Conservation (phyloP, 1,139 yeast species). For the Pichia sp. region DNA sequence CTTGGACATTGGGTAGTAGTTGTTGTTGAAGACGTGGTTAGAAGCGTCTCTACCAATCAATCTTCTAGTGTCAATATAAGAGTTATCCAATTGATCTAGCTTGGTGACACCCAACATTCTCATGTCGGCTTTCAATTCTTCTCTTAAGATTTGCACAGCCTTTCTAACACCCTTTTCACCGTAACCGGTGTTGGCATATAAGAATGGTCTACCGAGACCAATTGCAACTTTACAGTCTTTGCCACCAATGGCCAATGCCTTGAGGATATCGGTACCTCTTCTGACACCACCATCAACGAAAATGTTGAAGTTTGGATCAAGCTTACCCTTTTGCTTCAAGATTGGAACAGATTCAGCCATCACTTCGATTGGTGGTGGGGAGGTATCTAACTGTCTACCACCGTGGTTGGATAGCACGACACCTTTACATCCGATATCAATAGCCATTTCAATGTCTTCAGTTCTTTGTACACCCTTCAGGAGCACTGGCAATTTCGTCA, state of each 20-base stretch:
- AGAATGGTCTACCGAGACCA: slow-evolving; percentile 45
- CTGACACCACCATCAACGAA: slow-evolving; percentile 51
- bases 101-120: slow-evolving; percentile 39
- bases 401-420: slow-evolving; percentile 51
- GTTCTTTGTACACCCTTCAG: slow-evolving; percentile 47
- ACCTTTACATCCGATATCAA: slow-evolving; percentile 40
- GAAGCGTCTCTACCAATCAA: slow-evolving; percentile 34
- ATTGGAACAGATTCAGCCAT: slow-evolving; percentile 40
- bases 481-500: slow-evolving; percentile 52
- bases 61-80: slow-evolving; percentile 26
- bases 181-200: slow-evolving; percentile 42
- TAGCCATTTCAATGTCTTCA: slow-evolving; percentile 44
- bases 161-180: slow-evolving; percentile 44
- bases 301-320: slow-evolving; percentile 32
- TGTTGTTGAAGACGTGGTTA: slow-evolving; percentile 12
- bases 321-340: slow-evolving; percentile 29
- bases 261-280: slow-evolving; percentile 47
- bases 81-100: slow-evolving; percentile 31
- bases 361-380: slow-evolving; percentile 42
- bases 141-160: slow-evolving; percentile 37
- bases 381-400: slow-evolving; percentile 46
- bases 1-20: slow-evolving; percentile 16
- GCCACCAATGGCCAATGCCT: slow-evolving; percentile 52
- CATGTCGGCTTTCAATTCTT: slow-evolving; percentile 41
- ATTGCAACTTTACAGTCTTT: slow-evolving; percentile 32